These are phyloP conservation scores for Phialocephala subalpina DNA, from an alignment of 2,329 filamentous ascomycete genomes.

Conservation along the genomic window DNA sequence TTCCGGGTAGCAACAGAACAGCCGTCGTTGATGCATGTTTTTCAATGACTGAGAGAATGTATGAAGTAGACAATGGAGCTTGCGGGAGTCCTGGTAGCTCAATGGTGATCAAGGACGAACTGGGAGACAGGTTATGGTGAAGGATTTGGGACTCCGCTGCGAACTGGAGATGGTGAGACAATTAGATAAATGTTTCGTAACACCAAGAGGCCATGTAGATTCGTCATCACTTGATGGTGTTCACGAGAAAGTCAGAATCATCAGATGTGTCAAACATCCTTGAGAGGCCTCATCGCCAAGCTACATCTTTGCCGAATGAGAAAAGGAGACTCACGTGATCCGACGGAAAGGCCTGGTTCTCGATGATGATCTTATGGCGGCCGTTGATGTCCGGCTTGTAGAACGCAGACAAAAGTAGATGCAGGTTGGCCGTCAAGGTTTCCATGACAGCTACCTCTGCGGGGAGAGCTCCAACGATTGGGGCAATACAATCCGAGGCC, in stretches of 20 bases:
- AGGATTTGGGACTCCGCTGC: constrained; percentile 78
- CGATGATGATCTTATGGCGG: constrained; percentile 77
- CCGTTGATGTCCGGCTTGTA: constrained; percentile 69
- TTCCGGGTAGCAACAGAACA: constrained; percentile 76
- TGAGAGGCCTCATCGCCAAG: neutral
- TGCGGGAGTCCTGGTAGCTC: constrained; percentile 60
- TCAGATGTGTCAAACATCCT: neutral
- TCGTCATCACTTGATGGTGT: neutral
- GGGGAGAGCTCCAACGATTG: constrained; percentile 72
- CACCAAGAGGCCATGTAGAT: neutral
- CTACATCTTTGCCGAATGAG: neutral
- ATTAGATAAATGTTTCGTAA: constrained; percentile 15
- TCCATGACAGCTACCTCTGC: constrained; percentile 82
- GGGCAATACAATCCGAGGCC: constrained; percentile 71
- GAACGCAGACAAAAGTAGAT: constrained; percentile 81
- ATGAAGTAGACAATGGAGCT: constrained; percentile 66
- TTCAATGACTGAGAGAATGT: constrained; percentile 73
- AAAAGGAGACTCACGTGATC: constrained; percentile 69
- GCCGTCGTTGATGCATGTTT: constrained; percentile 71
- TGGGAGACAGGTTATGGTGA: constrained; percentile 69
- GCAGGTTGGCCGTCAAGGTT: constrained; percentile 79
- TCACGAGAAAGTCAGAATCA: neutral
- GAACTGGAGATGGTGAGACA: constrained; percentile 59
- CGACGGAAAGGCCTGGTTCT: constrained; percentile 82
- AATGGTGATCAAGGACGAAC: constrained; percentile 73